Percentiles rank a stretch among this genome's conserved stretches.
These are phyloP conservation scores for Penicillium riverlandense DNA, from an alignment of 495 filamentous ascomycete genomes.

Conservation along the genomic window DNA sequence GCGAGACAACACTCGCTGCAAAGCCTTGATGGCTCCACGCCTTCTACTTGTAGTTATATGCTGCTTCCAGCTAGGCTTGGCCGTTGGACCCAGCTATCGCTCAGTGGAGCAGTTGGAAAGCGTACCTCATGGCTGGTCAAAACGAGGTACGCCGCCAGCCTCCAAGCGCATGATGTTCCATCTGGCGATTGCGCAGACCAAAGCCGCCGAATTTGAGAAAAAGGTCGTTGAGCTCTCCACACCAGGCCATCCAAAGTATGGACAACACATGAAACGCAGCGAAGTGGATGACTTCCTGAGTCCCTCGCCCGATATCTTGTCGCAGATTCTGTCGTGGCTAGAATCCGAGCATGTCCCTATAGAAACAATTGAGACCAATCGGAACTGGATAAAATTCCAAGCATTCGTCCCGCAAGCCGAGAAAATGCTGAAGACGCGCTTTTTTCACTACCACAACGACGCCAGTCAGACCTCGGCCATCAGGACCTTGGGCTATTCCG, in stretches of 20 bases:
- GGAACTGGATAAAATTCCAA: slow-evolving; percentile 52
- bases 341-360: slow-evolving; percentile 34
- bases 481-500: slow-evolving; percentile 51
- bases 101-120: slow-evolving; percentile 37
- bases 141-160: slow-evolving; percentile 23
- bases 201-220: slow-evolving; percentile 49
- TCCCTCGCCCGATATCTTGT: slow-evolving; percentile 34
- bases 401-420: slow-evolving; percentile 46
- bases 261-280: slow-evolving; percentile 55
- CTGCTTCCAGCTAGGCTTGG: not conserved
- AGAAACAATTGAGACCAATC: slow-evolving; percentile 34
- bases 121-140: slow-evolving; percentile 42
- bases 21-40: no score
- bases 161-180: slow-evolving; percentile 39
- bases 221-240: slow-evolving; percentile 55
- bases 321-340: slow-evolving; percentile 44
- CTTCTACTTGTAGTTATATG: slow-evolving; percentile 7
- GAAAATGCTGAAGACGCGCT: slow-evolving; percentile 46
- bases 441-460: slow-evolving; percentile 41
- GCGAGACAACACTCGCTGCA: no score
- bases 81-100: slow-evolving; percentile 15
- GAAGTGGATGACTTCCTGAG: slow-evolving; percentile 43
- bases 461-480: slow-evolving; percentile 28
- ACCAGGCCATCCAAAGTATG: slow-evolving; percentile 54
- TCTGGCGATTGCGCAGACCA: slow-evolving; percentile 48